Conservation (phyloP, 2,329 filamentous ascomycete species). For the Botrytis hyacinthi region DNA sequence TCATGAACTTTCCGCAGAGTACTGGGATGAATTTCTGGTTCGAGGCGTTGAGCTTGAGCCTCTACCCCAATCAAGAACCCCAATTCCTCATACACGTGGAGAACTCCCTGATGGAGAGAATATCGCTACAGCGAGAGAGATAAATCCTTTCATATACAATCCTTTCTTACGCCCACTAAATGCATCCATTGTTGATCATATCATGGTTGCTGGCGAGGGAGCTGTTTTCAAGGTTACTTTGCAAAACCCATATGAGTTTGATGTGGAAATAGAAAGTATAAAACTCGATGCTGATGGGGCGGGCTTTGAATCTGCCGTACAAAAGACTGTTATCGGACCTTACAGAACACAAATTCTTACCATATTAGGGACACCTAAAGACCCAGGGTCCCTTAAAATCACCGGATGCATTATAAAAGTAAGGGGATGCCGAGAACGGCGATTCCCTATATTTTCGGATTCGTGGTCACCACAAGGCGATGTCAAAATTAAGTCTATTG, state of each 20-base stretch:
- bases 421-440: constrained; percentile 74
- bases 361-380: constrained; percentile 65
- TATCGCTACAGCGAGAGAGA: constrained; percentile 42
- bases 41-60: constrained; percentile 71
- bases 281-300: constrained; percentile 71
- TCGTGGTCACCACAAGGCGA: constrained; percentile 71
- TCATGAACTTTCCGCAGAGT: constrained; percentile 70
- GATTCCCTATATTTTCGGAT: constrained; percentile 79
- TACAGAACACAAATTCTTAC: constrained; percentile 79
- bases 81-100: constrained; percentile 60
- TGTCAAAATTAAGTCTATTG: constrained; percentile 73
- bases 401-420: constrained; percentile 78
- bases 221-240: constrained; percentile 78
- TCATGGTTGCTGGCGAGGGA: constrained; percentile 75
- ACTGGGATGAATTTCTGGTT: constrained; percentile 96
- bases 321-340: constrained; percentile 70
- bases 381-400: constrained; percentile 67
- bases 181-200: constrained; percentile 58
- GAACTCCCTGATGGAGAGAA: constrained; percentile 48
- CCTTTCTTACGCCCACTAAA: constrained; percentile 74
- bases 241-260: constrained; percentile 93
- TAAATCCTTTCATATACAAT: constrained; percentile 92
- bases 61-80: constrained; percentile 55
- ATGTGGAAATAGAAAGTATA: constrained; percentile 83
- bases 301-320: constrained; percentile 64